Evolutionary conservation across 1,284 basidiomycete genomes (phyloP).

Genomic region (Malassezia globosa): DNA sequence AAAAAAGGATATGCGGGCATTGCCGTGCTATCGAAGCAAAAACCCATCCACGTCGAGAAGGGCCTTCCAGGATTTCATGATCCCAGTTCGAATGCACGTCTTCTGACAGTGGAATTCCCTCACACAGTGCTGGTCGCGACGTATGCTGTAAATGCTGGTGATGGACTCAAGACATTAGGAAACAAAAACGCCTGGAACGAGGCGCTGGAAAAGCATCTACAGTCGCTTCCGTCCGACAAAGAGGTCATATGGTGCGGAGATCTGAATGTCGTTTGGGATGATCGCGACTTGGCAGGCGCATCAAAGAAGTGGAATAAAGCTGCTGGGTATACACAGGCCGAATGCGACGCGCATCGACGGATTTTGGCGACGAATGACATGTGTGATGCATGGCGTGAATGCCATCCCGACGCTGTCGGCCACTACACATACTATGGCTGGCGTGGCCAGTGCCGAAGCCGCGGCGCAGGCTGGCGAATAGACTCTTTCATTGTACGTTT

Average conservation of each 20-base stretch:
- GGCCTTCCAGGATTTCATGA: slow-evolving; percentile 53
- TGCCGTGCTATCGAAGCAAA: slow-evolving; percentile 65
- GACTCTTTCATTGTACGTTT: slow-evolving; percentile 57
- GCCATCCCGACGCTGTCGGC: slow-evolving; percentile 56
- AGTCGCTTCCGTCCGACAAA: slow-evolving; percentile 58
- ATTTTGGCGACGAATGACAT: slow-evolving; percentile 39
- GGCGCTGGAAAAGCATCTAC: slow-evolving; percentile 55
- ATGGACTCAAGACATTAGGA: slow-evolving; percentile 54
- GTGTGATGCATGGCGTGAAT: slow-evolving; percentile 56
- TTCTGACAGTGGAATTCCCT: slow-evolving; percentile 65
- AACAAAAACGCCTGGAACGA: slow-evolving; percentile 34
- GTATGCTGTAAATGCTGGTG: slow-evolving; percentile 77
- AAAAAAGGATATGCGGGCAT: slow-evolving; percentile 56
- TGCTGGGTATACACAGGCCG: slow-evolving; percentile 52
- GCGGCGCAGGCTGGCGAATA: slow-evolving; percentile 74
- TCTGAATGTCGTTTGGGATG: slow-evolving; percentile 62
- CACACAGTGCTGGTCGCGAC: slow-evolving; percentile 64
- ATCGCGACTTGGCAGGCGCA: slow-evolving; percentile 46
- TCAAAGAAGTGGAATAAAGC: slow-evolving; percentile 49
- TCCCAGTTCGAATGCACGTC: slow-evolving; percentile 29
- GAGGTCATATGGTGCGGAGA: slow-evolving; percentile 83
- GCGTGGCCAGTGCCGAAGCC: slow-evolving; percentile 65
- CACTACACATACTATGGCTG: slow-evolving; percentile 79
- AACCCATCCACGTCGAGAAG: slow-evolving; percentile 55
- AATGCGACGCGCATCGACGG: slow-evolving; percentile 49